Conservation (phyloP, 768 basidiomycete genomes). For the Cystofilobasidium ferigula region DNA sequence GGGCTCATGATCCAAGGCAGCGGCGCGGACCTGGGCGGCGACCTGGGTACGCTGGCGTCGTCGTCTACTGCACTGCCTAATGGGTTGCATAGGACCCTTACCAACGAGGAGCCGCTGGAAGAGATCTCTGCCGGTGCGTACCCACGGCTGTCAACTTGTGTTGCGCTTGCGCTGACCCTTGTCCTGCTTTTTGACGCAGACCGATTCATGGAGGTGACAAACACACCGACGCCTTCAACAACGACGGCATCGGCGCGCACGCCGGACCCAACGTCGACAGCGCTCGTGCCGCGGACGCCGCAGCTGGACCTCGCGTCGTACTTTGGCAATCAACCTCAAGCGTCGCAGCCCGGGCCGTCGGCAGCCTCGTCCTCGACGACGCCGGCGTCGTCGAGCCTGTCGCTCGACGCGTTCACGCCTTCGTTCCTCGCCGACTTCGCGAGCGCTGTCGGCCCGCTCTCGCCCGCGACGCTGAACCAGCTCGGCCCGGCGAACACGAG, state of each 20-base stretch:
- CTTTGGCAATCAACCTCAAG: slow-evolving; percentile 7
- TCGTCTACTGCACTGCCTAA: too few relatives aligned
- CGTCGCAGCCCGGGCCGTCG: neutral
- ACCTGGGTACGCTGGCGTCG: neutral
- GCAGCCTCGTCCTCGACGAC: neutral
- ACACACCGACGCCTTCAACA: neutral
- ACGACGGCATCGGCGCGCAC: neutral
- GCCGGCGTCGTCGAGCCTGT: neutral
- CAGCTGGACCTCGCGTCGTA: neutral
- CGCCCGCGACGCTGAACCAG: slow-evolving; percentile 5
- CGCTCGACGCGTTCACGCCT: neutral
- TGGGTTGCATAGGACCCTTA: slow-evolving; percentile 10
- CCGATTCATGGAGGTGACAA: slow-evolving; percentile 2
- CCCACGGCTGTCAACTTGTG: neutral
- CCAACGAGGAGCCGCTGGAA: slow-evolving; percentile 21
- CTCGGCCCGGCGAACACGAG: neutral
- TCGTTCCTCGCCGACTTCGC: slow-evolving; percentile 11
- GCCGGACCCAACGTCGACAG: neutral
- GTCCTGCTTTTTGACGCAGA: neutral
- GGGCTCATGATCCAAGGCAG: slow-evolving; percentile 21
- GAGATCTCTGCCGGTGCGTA: slow-evolving; percentile 24
- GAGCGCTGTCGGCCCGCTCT: slow-evolving; percentile 7
- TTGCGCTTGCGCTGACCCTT: too few relatives aligned
- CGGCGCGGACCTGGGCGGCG: neutral
- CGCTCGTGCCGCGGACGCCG: neutral